These are phyloP conservation scores for Silene uniflora DNA, from an alignment of 148 eudicot genomes.

Conservation along the genomic window DNA sequence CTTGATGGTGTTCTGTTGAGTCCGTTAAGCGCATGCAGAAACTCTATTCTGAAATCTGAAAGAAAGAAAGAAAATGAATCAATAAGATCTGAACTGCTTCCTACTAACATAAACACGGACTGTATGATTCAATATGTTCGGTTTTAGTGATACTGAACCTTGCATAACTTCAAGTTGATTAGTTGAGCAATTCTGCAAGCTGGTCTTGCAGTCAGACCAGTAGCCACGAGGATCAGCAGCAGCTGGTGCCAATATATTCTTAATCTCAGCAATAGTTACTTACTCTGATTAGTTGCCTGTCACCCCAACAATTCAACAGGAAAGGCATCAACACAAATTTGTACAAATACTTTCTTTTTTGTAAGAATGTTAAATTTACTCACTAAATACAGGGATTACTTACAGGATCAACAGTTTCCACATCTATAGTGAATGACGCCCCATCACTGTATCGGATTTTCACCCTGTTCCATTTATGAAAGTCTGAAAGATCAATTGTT, in stretches of 20 bases:
- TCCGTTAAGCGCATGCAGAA: conserved; percentile 44
- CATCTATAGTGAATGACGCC: conserved; percentile 86
- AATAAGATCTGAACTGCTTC: too few relatives aligned
- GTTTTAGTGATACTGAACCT: conserved; percentile 38
- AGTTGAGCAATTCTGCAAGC: conserved; percentile 68
- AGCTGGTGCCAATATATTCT: conserved; percentile 76
- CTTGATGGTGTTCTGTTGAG: conserved; percentile 41
- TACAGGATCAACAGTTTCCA: conserved; percentile 79
- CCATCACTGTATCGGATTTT: conserved; percentile 95
- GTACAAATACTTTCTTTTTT: too few relatives aligned
- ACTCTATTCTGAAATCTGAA: conserved; percentile 57
- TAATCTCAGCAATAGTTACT: conserved; percentile 40
- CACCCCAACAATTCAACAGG: not conserved
- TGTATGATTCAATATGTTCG: not conserved
- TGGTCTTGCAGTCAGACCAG: conserved; percentile 75
- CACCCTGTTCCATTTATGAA: conserved; percentile 89
- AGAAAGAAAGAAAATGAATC: not conserved
- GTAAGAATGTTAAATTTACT: too few relatives aligned
- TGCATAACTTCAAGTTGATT: conserved; percentile 64
- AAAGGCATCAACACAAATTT: not conserved
- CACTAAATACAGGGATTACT: conserved; percentile 16
- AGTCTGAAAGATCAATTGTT: conserved; percentile 43
- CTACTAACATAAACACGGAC: too few relatives aligned
- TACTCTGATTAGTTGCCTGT: conserved; percentile 39
- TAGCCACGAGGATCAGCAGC: conserved; percentile 75